Base-by-base conservation (phyloP, 768 basidiomycete species). In the Lentinula detonsa region DNA sequence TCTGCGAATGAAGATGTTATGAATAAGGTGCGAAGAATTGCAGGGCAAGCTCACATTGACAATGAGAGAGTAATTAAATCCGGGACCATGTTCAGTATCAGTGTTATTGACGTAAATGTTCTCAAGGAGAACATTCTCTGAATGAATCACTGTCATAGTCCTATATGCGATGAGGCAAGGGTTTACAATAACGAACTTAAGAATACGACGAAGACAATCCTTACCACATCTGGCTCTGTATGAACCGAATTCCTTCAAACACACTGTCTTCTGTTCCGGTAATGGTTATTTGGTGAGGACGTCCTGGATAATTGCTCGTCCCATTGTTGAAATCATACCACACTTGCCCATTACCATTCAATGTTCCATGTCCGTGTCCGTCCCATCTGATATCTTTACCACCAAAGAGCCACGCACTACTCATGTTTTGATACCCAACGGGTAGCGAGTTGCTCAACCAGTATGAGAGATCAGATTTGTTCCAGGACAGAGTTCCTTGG, bases 331-430 rank as follows among this genome's bases (percentile, higher is more conserved):
- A 52, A 31, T 64, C 62, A 5, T 52, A 74, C 77, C 77, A 78
- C 1, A 73, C 66, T 60, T 77, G 75, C 15, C 77, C 77, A 45
- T 77, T 76, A 5, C 76, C 76, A 60, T 76, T 72, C 53, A 78
- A 74, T 4, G 76, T 77, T 21, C 77, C 74, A 23, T 62, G 64
- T 3, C 69, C 74, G 61, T 73, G 66, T 2, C 74, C 74, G 39
- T 66, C 62, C 59, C 72, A 72, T 15, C 62, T 65, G 23, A 74
- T 58, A 42, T 66, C 68, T 43, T 69, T 60, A 1, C 77, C 77
- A 11, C 71, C 73, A 45, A 77, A 70, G 58, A 74, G 66, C 73
- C 72, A 76, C 5, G 72, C 76, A 6, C 75, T 69, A 28, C 68
- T 72, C 64, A 72, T 71, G 60, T 78, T 76, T 51, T 72, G 70